Base-by-base conservation (phyloP, 2,329 filamentous ascomycete genomes). In the Pseudocercospora fuligena region DNA sequence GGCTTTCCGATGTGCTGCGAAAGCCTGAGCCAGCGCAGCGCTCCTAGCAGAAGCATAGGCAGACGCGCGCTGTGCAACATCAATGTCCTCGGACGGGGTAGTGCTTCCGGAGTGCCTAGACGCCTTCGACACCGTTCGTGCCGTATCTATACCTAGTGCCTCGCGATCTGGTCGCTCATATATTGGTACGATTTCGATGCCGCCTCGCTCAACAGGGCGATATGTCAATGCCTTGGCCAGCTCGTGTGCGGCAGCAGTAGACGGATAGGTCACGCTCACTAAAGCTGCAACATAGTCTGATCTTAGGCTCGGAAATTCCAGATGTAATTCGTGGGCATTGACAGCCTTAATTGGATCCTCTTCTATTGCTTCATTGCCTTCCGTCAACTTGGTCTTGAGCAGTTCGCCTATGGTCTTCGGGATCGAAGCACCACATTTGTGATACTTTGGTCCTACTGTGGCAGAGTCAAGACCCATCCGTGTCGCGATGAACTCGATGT, bases 401-500 rank as follows among this genome's bases (percentile, higher is more conserved):
- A 91, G 78, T 1, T 82, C 82, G 16, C 80, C 75, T 29, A 91
- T 86, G 0, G 89, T 89, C 4, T 79, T 77, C 12, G 83, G 74
- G 1, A 88, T 73, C 7, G 86, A 88, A 1, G 85, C 86, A 14
- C 85, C 83, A 64, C 86, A 85, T 9, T 80, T 76, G 75, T 90
- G 85, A 72, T 91, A 91, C 1, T 86, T 73, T 0, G 88, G 89
- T 1, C 82, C 80, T 2, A 90, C 82, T 0, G 78, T 76, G 31
- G 82, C 78, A 31, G 79, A 78, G 2, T 84, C 75, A 14, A 85
- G 74, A 2, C 83, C 79, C 29, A 84, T 82, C 46, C 85, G 82
- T 8, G 82, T 82, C 14, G 82, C 82, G 62, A 91, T 85, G 69
- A 89, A 90, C 0, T 88, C 85, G 14, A 91, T 81, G 69, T 90